Evolutionary conservation across 768 basidiomycete genomes (phyloP).

Genomic region (Leccinum rimulosum): DNA sequence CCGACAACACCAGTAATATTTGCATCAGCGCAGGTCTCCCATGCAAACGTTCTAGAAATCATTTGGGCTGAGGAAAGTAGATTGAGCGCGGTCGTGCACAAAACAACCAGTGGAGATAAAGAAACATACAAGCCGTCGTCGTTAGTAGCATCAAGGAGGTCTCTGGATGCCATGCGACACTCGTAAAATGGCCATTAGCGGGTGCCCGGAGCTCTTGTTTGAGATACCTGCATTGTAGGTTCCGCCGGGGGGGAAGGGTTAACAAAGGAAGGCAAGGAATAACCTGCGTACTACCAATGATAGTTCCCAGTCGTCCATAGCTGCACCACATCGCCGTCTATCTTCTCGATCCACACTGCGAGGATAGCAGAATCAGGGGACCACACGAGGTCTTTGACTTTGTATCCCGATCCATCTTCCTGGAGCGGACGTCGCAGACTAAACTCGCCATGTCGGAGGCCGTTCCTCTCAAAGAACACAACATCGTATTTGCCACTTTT

Average conservation of each 20-base stretch:
- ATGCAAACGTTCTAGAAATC: constrained; percentile 62
- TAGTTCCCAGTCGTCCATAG: constrained; percentile 95
- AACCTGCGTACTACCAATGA: constrained; percentile 61
- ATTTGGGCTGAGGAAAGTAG: constrained; percentile 41
- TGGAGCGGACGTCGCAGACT: constrained; percentile 43
- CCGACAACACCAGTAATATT: constrained; percentile 82
- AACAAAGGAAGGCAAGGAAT: background rate
- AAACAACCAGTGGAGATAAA: background rate
- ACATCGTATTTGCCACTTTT: constrained; percentile 76
- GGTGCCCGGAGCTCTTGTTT: constrained; percentile 81
- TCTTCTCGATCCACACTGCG: constrained; percentile 77
- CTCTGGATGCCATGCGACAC: constrained; percentile 88
- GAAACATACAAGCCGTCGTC: constrained; percentile 58
- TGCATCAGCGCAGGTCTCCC: constrained; percentile 80
- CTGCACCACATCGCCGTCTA: constrained; percentile 78
- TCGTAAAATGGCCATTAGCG: constrained; percentile 57
- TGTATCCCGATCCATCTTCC: constrained; percentile 58
- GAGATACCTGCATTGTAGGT: constrained; percentile 62
- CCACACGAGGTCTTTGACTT: constrained; percentile 78
- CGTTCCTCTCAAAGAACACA: constrained; percentile 95
- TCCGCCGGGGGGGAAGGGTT: constrained; percentile 1
- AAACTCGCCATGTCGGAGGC: constrained; percentile 89
- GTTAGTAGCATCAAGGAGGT: constrained; percentile 60
- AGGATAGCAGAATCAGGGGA: constrained; percentile 86
- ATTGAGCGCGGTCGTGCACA: constrained; percentile 5